Evolutionary conservation across 2,329 filamentous ascomycete species (phyloP), one percentile per base, ranked within the genome.

Genomic region (Alternaria conjuncta): DNA sequence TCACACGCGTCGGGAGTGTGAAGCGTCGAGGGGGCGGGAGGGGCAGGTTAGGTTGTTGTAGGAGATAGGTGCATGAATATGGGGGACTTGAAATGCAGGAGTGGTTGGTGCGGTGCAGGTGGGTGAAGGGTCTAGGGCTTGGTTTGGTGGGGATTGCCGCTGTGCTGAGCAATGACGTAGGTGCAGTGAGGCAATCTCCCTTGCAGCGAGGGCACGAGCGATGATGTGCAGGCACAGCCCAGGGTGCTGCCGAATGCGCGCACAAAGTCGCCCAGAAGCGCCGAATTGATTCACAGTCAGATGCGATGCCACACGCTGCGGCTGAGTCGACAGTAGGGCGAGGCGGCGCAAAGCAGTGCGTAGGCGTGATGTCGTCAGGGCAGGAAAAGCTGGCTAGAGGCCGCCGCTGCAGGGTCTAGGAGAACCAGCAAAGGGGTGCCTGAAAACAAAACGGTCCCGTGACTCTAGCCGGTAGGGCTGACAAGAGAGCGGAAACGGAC

Each of bases 11-110:
- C 54, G 57, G 28, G 30, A 36, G 47, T 11, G 30, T 55, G 70
- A 62, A 50, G 64, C 46, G 72, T 59, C 70, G 60, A 66, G 55
- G 67, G 21, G 47, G 26, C 32, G 44, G 57, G 61, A 30, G 28
- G 53, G 54, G 50, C 32, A 57, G 61, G 50, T 65, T 46, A 58
- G 41, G 51, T 45, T 36, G 56, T 62, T 26, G 58, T 65, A 71
- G 66, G 68, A 50, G 45, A 63, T 65, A 67, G 64, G 71, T 61
- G 64, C 72, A 73, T 75, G 70, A 71, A 71, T 65, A 68, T 65
- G 61, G 65, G 56, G 64, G 51, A 45, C n/a, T 60, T 60, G 28
- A 56, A 32, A 49, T 25, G 50, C 57, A 47, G 57, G 50, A 55
- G 57, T 60, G 57, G 57, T 55, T 60, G 57, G 57, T 60, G 50